Conservation (phyloP, 225 moss, liverwort and hornwort genomes). For the Bryoerythrophyllum caledonicum region DNA sequence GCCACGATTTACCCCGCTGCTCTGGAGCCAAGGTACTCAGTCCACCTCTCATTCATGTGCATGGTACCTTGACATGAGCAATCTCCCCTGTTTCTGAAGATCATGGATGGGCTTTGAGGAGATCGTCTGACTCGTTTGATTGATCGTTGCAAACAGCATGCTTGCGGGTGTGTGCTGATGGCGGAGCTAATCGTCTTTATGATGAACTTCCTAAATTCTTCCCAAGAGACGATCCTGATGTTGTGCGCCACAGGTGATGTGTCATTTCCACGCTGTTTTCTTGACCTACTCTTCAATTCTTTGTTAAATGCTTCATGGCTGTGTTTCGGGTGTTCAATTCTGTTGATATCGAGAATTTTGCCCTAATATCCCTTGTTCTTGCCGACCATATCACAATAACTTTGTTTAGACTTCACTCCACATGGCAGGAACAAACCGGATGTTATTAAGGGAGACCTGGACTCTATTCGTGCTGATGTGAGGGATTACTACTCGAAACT, state of each 20-base stretch:
- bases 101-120: background rate
- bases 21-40: constrained; percentile 80
- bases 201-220: constrained; percentile 73
- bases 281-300: background rate
- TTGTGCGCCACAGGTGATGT: constrained; percentile 56
- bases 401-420: background rate
- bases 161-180: constrained; percentile 89
- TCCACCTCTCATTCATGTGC: constrained; percentile 3
- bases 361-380: background rate
- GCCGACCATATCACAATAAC: background rate
- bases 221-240: constrained; percentile 45
- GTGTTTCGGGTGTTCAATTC: constrained; percentile 13
- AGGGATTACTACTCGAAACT: constrained; percentile 55
- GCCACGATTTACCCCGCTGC: constrained; percentile 65
- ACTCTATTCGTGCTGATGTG: constrained; percentile 79
- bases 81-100: constrained; percentile 6
- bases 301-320: constrained; percentile 11
- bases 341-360: background rate
- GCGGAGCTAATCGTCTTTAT: constrained; percentile 93
- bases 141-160: constrained; percentile 54
- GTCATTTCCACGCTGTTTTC: constrained; percentile 2
- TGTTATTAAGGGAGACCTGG: constrained; percentile 80
- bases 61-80: background rate
- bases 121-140: constrained; percentile 13
- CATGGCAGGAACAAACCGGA: constrained; percentile 71